Conservation (phyloP, 305 asterid genomes). For the Rubia occidens region DNA sequence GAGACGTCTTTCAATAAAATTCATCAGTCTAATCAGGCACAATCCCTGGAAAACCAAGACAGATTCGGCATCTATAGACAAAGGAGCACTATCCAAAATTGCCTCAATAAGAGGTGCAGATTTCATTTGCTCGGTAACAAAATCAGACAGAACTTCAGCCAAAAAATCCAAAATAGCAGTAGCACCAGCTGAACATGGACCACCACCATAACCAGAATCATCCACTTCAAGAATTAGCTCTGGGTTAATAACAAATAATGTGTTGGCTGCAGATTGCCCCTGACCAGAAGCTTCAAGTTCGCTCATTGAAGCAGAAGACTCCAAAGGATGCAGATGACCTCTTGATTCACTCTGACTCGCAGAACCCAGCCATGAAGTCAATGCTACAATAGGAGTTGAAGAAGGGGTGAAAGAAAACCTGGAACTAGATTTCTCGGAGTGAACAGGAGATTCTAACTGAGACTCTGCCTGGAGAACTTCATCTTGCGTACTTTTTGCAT, state of each 20-base stretch:
- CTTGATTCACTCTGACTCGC: conserved; percentile 46
- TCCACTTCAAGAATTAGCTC: conserved; percentile 88
- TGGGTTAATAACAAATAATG: conserved; percentile 45
- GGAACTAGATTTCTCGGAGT: conserved; percentile 72
- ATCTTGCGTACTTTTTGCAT: conserved; percentile 43
- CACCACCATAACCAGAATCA: conserved; percentile 96
- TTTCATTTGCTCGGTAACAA: conserved; percentile 81
- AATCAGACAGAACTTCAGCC: conserved; percentile 91
- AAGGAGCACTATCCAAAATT: conserved; percentile 80
- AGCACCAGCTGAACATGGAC: conserved; percentile 99
- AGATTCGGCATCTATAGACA: conserved; percentile 76
- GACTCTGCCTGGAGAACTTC: conserved; percentile 44
- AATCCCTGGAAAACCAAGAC: conserved; percentile 91
- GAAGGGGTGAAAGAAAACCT: conserved; percentile 42
- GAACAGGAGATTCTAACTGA: conserved; percentile 54
- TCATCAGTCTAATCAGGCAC: conserved; percentile 89
- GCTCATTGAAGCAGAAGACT: conserved; percentile 31
- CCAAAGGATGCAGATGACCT: conserved; percentile 45
- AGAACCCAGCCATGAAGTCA: conserved; percentile 87
- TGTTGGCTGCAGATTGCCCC: conserved; percentile 43
- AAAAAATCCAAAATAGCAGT: conserved; percentile 85
- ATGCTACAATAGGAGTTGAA: conserved; percentile 70
- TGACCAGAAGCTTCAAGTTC: conserved; percentile 44
- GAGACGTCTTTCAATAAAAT: conserved; percentile 92
- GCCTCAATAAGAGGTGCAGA: conserved; percentile 63